Evolutionary conservation across 129 eudicot genomes (phyloP), one percentile per base, ranked within the genome.

Genomic region (Flaveria trinervia): DNA sequence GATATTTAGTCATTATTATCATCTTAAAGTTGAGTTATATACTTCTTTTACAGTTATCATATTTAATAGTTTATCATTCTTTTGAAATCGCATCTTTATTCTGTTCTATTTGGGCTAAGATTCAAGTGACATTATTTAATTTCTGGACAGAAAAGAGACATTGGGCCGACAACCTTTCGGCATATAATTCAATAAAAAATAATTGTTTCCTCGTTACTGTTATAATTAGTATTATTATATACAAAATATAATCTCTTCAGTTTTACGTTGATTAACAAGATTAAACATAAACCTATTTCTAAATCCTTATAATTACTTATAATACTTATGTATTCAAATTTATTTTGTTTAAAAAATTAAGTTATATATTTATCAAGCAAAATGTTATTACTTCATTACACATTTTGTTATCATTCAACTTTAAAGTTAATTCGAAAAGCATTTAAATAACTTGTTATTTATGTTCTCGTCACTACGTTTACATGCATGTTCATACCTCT

Each of bases 121-220:
- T 80, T 44, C 69, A 23, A 70, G 52, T 80, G 71, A 80, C 64
- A 55, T 25, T 66, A 65, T 73, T 67, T 11, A 50, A 14, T 12
- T 66, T 80, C 1, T 52, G 56, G 46, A 66, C 67, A 70, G 43
- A 59, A 77, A 70, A 70, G 82, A 78, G 50, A 70, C 71, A 80
- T 73, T 41, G 84, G 84, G 84, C 71, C 84, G 84, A 80, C 83
- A 68, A 67, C 69, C 83, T 80, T 80, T 80, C 79, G 83, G 83
- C 83, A 80, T 78, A 65, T 74, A 69, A 73, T 66, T 73, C 55
- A 66, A 66, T 74, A 52, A 66, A 48, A 78, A 73, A 41, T 61
- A 15, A 3, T 3, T 73, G 83, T 54, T 72, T 65, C 73, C 49
- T 33, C 54, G 25, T 72, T 30, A 30, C 36, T 41, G 52, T 39